Base-by-base conservation (phyloP, 495 filamentous ascomycete species). In the Xylaria palmicola region DNA sequence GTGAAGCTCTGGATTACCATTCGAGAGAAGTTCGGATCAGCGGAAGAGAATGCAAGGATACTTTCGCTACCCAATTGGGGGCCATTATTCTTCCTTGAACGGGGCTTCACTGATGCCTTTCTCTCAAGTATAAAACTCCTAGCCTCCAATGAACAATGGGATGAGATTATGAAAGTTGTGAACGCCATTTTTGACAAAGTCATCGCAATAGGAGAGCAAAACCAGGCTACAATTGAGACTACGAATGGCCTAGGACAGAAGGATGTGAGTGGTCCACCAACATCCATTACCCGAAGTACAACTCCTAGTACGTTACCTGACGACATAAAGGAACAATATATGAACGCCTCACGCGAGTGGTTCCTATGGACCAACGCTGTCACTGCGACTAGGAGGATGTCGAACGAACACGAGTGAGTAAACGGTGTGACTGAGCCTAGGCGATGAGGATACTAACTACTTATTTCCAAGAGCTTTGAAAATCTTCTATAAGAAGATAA, bases 371-470 rank as follows among this genome's bases (percentile, higher is more conserved):
- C 62, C 47, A 65, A 40, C 17, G 64, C 72, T 36, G 59, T 64
- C 7, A 8, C 58, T 1, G 74, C 75, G 6, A 74, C 76, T 6
- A 71, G 60, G 59, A 63, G 69, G 9, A 63, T 62, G 1, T 45
- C 62, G 2, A 60, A 74, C 26, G 57, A 61, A 0, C 69, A 77
- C 9, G 55, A 61, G 77, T 76, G 60, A 66, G 74, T 63, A 6
- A n/a, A 12, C 20, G 8, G 2, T 27, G 41, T 12, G 22, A 29
- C 2, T 22, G 24, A 5, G 22, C 9, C 4, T 41, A 3, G 12
- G 36, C 15, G 10, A 29, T 29, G 13, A 30, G 6, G 4, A 39
- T 36, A 27, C 45, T 59, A n/a, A 59, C 56, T 13, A 40, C 1
- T 8, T 20, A 22, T 37, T 6, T 57, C 12, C 12, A 40, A 59